Evolutionary conservation across 257 asterid genomes (phyloP).

Genomic region (Misopates orontium): DNA sequence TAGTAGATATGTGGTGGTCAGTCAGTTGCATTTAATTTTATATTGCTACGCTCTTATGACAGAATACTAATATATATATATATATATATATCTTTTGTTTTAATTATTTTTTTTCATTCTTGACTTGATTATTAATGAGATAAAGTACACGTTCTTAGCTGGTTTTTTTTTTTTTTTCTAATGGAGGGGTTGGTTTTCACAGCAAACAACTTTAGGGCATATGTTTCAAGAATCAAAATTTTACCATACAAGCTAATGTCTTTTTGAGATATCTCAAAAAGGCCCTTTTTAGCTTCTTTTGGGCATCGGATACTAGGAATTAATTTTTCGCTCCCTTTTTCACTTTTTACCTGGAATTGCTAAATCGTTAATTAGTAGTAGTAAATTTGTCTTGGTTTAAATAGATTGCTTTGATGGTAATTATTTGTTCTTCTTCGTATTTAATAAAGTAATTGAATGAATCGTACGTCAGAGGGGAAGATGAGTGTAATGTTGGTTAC

Average conservation of each 20-base stretch:
- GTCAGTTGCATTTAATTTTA: constrained; percentile 53
- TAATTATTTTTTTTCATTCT: constrained; percentile 5
- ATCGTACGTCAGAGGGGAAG: background rate
- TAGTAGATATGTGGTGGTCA: constrained; percentile 64
- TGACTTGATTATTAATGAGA: constrained; percentile 47
- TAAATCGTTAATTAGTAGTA: constrained; percentile 4
- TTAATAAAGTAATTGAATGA: background rate
- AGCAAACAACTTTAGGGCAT: constrained; percentile 42
- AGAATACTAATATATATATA: constrained; percentile 13
- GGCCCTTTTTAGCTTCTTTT: constrained; percentile 63
- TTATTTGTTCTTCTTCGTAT: background rate
- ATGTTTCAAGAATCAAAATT: constrained; percentile 34
- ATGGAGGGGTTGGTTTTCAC: background rate
- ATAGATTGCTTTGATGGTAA: background rate
- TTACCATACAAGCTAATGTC: constrained; percentile 49
- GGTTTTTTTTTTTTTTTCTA: background rate
- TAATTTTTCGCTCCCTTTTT: constrained; percentile 8
- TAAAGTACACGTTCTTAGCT: constrained; percentile 32
- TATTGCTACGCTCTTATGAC: constrained; percentile 27
- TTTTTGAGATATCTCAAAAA: constrained; percentile 59
- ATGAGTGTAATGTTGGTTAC: background rate
- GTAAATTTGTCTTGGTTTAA: constrained; percentile 7
- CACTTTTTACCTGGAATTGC: constrained; percentile 24
- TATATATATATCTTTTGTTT: background rate
- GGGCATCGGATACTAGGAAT: constrained; percentile 43